These are phyloP conservation scores for Bipolaris gigantea DNA, from an alignment of 2,329 filamentous ascomycete species.

Conservation along the genomic window DNA sequence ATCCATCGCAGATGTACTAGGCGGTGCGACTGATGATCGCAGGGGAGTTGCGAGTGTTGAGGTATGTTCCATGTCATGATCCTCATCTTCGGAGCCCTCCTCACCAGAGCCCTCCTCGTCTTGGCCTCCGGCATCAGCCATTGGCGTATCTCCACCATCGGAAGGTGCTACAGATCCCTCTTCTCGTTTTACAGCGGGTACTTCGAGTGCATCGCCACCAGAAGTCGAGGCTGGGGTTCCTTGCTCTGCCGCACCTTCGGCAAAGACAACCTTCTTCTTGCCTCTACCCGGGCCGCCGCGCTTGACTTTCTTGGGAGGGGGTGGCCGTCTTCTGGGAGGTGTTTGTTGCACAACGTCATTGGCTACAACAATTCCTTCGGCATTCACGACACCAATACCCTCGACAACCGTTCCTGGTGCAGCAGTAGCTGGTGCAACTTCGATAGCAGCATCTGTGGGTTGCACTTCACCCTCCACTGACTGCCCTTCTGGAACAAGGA, in stretches of 20 bases:
- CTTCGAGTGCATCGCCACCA: constrained; percentile 29
- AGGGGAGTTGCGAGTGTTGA: constrained; percentile 47
- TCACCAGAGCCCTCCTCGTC: constrained; percentile 53
- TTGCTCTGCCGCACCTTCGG: constrained; percentile 48
- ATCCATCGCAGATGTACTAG: constrained; percentile 17
- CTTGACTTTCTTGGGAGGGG: constrained; percentile 74
- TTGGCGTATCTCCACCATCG: constrained; percentile 44
- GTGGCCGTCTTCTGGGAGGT: constrained; percentile 64
- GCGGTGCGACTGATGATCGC: constrained; percentile 19
- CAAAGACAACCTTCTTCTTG: constrained; percentile 71
- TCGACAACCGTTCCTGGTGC: constrained; percentile 64
- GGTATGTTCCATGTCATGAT: constrained; percentile 52
- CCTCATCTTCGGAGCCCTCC: constrained; percentile 51
- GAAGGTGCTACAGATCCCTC: constrained; percentile 44
- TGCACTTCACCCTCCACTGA: constrained; percentile 80
- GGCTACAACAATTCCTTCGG: constrained; percentile 61
- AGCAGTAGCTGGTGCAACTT: constrained; percentile 50
- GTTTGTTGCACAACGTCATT: constrained; percentile 51
- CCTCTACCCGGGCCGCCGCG: constrained; percentile 80
- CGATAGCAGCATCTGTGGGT: constrained; percentile 53
- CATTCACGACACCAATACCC: constrained; percentile 61
- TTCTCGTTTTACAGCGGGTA: constrained; percentile 44
- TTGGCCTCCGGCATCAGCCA: constrained; percentile 50
- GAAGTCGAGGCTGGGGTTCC: constrained; percentile 28
- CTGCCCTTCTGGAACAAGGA: constrained; percentile 79